Evolutionary conservation across 495 filamentous ascomycete genomes (phyloP).

Genomic region (Penicillium paradoxum): DNA sequence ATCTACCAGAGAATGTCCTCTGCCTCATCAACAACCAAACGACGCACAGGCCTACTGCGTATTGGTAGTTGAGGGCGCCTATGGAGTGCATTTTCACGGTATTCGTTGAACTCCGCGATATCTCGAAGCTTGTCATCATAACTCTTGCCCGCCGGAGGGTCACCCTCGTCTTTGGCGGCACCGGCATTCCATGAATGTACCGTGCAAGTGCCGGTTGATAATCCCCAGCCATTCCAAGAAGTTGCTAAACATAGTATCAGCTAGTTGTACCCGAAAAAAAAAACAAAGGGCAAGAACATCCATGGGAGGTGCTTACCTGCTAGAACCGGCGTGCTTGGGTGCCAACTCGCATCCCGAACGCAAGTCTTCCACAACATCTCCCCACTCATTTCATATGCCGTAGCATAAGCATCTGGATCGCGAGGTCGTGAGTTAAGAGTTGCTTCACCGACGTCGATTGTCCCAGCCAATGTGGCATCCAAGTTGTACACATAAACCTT

Average conservation of each 20-base stretch:
- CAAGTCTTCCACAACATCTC: conserved; percentile 65
- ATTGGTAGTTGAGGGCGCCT: conserved; percentile 15
- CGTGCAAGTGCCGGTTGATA: conserved; percentile 66
- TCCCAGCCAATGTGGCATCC: conserved; percentile 80
- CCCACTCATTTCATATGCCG: conserved; percentile 35
- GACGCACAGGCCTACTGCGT: conserved; percentile 23
- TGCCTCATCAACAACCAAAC: conserved; percentile 11
- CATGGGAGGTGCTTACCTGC: conserved; percentile 55
- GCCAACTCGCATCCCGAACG: conserved; percentile 93
- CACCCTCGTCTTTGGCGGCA: conserved; percentile 57
- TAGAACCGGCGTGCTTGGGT: conserved; percentile 82
- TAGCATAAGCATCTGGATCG: conserved; percentile 39
- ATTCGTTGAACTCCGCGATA: conserved; percentile 27
- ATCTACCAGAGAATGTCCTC: conserved; percentile 16
- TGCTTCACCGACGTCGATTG: conserved; percentile 68
- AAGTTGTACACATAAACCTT: conserved; percentile 89
- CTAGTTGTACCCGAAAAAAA: not conserved
- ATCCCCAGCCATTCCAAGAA: conserved; percentile 70
- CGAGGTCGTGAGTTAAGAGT: conserved; percentile 57
- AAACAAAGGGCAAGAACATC: too few relatives aligned
- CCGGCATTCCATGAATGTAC: conserved; percentile 72
- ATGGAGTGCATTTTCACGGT: conserved; percentile 16
- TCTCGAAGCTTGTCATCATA: conserved; percentile 52
- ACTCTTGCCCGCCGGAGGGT: conserved; percentile 53
- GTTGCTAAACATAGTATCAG: conserved; percentile 52